A percentile compares a stretch with the other conserved stretches of the same genome.
These are phyloP conservation scores for Asterophora lycoperdoides DNA, from an alignment of 768 basidiomycete species.

Conservation along the genomic window DNA sequence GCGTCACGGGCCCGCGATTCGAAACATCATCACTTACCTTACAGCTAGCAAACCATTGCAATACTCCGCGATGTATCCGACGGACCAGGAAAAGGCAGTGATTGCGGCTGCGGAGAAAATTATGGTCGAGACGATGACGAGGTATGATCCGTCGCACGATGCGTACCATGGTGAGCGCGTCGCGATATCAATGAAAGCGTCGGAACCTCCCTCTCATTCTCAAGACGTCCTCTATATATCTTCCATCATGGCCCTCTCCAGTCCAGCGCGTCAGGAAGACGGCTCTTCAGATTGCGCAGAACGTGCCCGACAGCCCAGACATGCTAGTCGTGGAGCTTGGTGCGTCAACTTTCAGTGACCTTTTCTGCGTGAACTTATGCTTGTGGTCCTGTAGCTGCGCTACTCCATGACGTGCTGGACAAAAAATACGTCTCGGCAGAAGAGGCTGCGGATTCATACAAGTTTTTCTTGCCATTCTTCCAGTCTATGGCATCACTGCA, in stretches of 20 bases:
- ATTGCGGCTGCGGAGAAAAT: conserved; percentile 60
- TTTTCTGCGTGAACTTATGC: background rate
- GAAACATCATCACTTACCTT: no score
- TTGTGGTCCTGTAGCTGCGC: conserved; percentile 46
- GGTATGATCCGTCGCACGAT: conserved; percentile 81
- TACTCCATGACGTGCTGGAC: conserved; percentile 85
- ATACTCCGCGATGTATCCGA: conserved; percentile 44
- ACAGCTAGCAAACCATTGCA: no score
- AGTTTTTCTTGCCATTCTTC: conserved; percentile 68
- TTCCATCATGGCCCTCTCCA: conserved; percentile 25
- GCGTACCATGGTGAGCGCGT: conserved; percentile 60
- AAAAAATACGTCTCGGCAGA: conserved; percentile 72
- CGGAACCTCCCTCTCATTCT: background rate
- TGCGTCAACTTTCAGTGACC: background rate
- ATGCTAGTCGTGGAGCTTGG: conserved; percentile 73
- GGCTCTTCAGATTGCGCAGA: conserved; percentile 62
- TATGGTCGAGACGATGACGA: conserved; percentile 69
- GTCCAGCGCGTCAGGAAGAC: conserved; percentile 81
- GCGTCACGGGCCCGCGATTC: no score
- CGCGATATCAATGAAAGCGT: background rate
- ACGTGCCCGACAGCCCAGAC: conserved; percentile 50
- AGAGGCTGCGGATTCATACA: conserved; percentile 55
- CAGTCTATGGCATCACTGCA: conserved; percentile 35
- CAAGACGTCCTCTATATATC: background rate
- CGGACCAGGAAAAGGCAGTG: conserved; percentile 43